A percentile compares a stretch with the other conserved stretches of the same genome.
phyloP scores from a whole-genome alignment of 164 flowering plant species.

The Buxus sempervirens region DNA sequence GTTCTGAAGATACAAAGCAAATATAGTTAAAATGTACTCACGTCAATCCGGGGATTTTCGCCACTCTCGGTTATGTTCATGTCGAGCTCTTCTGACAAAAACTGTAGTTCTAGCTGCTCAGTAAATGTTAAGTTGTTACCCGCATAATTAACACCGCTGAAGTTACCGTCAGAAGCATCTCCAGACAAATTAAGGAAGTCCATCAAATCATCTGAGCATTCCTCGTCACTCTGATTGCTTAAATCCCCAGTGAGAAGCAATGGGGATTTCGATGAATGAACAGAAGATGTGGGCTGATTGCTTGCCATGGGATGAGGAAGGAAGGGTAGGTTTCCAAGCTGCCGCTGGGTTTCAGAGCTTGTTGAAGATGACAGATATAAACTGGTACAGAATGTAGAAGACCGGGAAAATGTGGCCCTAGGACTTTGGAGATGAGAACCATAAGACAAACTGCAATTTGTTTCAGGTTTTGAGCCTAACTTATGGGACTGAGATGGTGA shows the following conservation, averaged over 20 bases:
- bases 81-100: slow-evolving; percentile 65
- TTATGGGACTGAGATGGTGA: slow-evolving; percentile 13
- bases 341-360: slow-evolving; percentile 37
- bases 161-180: slow-evolving; percentile 34
- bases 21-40: slow-evolving; percentile 26
- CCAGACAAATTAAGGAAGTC: slow-evolving; percentile 42
- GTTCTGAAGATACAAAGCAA: background rate
- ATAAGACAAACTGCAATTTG: slow-evolving; percentile 22
- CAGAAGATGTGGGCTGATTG: slow-evolving; percentile 29
- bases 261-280: slow-evolving; percentile 34
- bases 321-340: slow-evolving; percentile 57
- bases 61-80: slow-evolving; percentile 50
- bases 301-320: slow-evolving; percentile 48
- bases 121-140: slow-evolving; percentile 28
- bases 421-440: slow-evolving; percentile 25
- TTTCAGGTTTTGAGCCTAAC: slow-evolving; percentile 13
- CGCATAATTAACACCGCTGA: slow-evolving; percentile 28
- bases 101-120: slow-evolving; percentile 57
- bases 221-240: slow-evolving; percentile 21
- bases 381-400: slow-evolving; percentile 62
- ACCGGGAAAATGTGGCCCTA: slow-evolving; percentile 31
- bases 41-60: slow-evolving; percentile 59
- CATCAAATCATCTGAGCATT: slow-evolving; percentile 30
- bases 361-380: slow-evolving; percentile 56
- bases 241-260: slow-evolving; percentile 25